These are phyloP conservation scores for Candida loeiensis DNA, from an alignment of 805 yeast species.

Conservation along the genomic window DNA sequence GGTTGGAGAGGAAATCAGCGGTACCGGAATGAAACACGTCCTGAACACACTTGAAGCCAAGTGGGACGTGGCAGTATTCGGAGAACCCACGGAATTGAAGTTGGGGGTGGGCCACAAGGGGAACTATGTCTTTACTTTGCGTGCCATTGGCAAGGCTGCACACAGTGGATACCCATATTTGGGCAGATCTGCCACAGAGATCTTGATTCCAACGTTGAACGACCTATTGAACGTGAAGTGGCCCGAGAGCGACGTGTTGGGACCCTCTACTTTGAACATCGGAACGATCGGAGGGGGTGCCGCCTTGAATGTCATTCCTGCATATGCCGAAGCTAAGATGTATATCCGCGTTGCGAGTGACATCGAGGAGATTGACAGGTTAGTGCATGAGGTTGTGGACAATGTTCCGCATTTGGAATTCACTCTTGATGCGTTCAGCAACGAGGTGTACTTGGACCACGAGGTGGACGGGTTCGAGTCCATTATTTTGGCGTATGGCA, in stretches of 20 bases:
- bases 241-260: conserved; percentile 53
- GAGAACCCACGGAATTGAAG: conserved; percentile 72
- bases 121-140: conserved; percentile 37
- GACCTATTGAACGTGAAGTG: conserved; percentile 40
- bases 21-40: conserved; percentile 57
- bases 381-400: conserved; percentile 34
- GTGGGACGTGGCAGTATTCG: conserved; percentile 65
- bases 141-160: conserved; percentile 53
- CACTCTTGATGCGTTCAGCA: conserved; percentile 17
- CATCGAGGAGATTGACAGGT: conserved; percentile 31
- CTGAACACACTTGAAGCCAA: conserved; percentile 34
- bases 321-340: conserved; percentile 47
- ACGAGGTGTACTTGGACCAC: conserved; percentile 50
- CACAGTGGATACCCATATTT: conserved; percentile 71
- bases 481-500: conserved; percentile 46
- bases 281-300: conserved; percentile 60
- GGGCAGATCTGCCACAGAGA: conserved; percentile 61
- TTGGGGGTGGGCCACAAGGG: conserved; percentile 74
- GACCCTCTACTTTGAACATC: conserved; percentile 58
- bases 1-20: conserved; percentile 70
- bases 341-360: conserved; percentile 55
- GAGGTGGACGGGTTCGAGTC: conserved; percentile 65
- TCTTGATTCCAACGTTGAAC: conserved; percentile 48
- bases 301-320: conserved; percentile 66
- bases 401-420: conserved; percentile 22